Evolutionary conservation across 768 basidiomycete genomes (phyloP).

Genomic region (Suillus subluteus): DNA sequence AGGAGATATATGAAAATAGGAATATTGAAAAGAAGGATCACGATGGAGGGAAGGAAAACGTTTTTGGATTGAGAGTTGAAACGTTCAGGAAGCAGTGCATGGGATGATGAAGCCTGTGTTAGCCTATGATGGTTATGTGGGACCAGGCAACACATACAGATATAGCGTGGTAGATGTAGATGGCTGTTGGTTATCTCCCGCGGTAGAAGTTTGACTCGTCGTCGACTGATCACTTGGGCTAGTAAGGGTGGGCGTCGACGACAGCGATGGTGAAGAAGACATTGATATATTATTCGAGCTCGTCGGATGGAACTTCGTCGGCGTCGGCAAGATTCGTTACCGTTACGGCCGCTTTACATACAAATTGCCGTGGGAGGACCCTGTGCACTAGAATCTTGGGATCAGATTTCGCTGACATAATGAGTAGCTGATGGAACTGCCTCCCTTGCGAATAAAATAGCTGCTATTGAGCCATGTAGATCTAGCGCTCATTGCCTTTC

Average conservation of each 20-base stretch:
- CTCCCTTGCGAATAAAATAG: conserved; percentile 20
- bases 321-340: neutral
- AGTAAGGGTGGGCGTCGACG: conserved; percentile 9
- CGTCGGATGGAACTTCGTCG: neutral
- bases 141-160: conserved; percentile 34
- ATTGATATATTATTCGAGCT: conserved; percentile 9
- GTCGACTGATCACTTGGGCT: neutral
- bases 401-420: conserved; percentile 12
- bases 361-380: conserved; percentile 8
- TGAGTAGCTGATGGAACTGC: conserved; percentile 28
- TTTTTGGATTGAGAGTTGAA: neutral
- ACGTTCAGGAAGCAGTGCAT: conserved; percentile 8
- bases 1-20: neutral
- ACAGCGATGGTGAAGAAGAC: conserved; percentile 9
- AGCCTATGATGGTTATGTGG: conserved; percentile 11
- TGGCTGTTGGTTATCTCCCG: conserved; percentile 1
- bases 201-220: neutral
- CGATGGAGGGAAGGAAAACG: neutral
- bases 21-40: neutral
- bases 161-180: conserved; percentile 30
- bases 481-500: conserved; percentile 6
- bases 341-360: conserved; percentile 5
- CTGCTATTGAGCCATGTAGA: conserved; percentile 1
- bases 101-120: conserved; percentile 7
- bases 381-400: neutral